Base-by-base conservation (phyloP, 2,329 filamentous ascomycete genomes). In the Talaromyces rugulosus region DNA sequence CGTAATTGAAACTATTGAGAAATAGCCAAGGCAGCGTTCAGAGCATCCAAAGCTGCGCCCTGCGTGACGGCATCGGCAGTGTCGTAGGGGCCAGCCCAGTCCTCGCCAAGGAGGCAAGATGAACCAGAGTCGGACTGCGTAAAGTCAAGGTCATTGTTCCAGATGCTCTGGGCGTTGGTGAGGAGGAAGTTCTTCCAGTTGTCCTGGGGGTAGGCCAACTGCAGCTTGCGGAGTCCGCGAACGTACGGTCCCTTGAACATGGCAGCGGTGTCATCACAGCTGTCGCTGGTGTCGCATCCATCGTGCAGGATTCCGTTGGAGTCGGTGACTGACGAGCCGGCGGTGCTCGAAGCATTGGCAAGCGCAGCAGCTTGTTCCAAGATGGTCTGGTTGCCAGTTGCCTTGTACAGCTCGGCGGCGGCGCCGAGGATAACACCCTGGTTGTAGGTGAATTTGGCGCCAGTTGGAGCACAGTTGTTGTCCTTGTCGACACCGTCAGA, bases 181-280 rank as follows among this genome's bases (percentile, higher is more conserved):
- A 80, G 72, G 62, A 90, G 81, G 63, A 86, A 86, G 1, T 75
- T 70, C 16, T 74, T 75, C 68, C 85, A 86, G 18, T 71, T 71
- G 1, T 75, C 69, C 36, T 81, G 75, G 0, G 82, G 81, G 3
- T 78, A 79, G 4, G 73, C 81, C 1, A 74, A 68, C 40, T 87
- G 76, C 31, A 90, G 74, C 60, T 83, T 81, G 33, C 80, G 78
- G 18, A 90, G 74, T 68, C 88, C 88, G 33, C 86, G 80, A 8
- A 83, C 78, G 65, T 89, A 89, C 52, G 89, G 77, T 16, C 88
- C 88, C 71, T 90, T 90, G 81, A 90, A 90, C 69, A 88, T 85
- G 55, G 82, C 77, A 5, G 80, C 81, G 59, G 85, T 61, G 4
- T 52, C 57, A 27, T 51, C 81, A 23, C 62, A 64, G 18, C 74